Conservation (phyloP, 345 rosid genomes). For the Murraya paniculata region DNA sequence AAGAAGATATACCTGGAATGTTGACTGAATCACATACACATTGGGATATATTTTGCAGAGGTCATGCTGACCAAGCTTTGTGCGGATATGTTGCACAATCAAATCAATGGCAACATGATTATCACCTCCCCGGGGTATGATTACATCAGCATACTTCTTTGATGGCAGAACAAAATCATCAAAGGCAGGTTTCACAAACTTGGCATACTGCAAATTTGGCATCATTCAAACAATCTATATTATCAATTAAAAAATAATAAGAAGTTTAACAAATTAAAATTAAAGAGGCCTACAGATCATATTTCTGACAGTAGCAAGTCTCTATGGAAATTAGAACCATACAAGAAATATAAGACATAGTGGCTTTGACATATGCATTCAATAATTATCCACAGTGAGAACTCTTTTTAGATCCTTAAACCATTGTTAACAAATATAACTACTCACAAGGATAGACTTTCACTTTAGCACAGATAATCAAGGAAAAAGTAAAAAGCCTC, state of each 20-base stretch:
- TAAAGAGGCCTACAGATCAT: not conserved
- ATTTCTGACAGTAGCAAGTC: not conserved
- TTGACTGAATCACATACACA: constrained; percentile 75
- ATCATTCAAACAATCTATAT: constrained; percentile 14
- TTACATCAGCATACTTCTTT: constrained; percentile 92
- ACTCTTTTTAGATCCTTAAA: not conserved
- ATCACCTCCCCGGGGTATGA: constrained; percentile 94
- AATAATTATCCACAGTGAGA: not conserved
- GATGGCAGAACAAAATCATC: constrained; percentile 96
- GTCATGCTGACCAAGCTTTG: constrained; percentile 95
- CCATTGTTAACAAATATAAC: not conserved
- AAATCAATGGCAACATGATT: constrained; percentile 96
- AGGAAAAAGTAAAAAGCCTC: not conserved
- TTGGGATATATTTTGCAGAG: constrained; percentile 90
- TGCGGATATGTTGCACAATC: constrained; percentile 90
- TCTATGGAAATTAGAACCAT: constrained; percentile 3
- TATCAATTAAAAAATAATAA: not conserved
- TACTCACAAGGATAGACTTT: not conserved
- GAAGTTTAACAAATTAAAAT: constrained; percentile 2
- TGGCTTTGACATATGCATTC: not conserved
- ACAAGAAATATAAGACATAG: not conserved
- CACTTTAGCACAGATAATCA: not conserved
- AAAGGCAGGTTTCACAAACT: constrained; percentile 99
- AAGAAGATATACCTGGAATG: constrained; percentile 70
- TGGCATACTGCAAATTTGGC: constrained; percentile 70